Base-by-base conservation (phyloP, 768 basidiomycete species). In the Trametes coccinea region DNA sequence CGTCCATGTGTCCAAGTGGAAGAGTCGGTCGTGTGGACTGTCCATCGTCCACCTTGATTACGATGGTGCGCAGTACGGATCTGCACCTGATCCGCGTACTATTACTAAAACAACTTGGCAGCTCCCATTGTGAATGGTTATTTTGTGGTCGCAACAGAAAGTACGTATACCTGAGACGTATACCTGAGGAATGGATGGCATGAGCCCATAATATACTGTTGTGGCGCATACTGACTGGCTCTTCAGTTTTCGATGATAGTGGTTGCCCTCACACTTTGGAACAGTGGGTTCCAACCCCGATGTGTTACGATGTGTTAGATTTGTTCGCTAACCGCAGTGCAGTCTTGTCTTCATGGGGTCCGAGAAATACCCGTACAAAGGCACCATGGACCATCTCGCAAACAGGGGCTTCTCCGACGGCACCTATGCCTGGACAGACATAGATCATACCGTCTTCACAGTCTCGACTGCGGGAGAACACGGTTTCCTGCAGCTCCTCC, bases 361-460 rank as follows among this genome's bases (percentile, higher is more conserved):
- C 0, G 88, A 96, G 70, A 88, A 91, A 67, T 98, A 94, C 70
- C 95, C 96, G 0, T 93, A 92, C 81, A 98, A 98, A 73, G 96
- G 95, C 22, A 88, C 97, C 55, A 84, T 99, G 56, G 96, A 98
- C 76, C 87, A 92, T 59, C 81, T 99, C 22, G 97, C 97, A 2
- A 98, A 98, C 73, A 85, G 95, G 56, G 93, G 93, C 17, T 94
- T 95, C 72, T 90, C 93, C 6, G 86, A 91, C 63, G 93, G 92
- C 37, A 93, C 90, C 8, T 97, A 98, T 73, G 96, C 96, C 1
- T 99, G 96, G 97, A 98, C 97, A 3, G 96, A 92, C 70, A 95
- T 84, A 46, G 93, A 94, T 70, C 89, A 97, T 70, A 97, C 95
- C 48, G 93, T 92, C 8, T 99, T 97, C 73, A 98, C 97, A 9